Conservation (phyloP, 2,329 filamentous ascomycete species). For the Kalmusia sp. region DNA sequence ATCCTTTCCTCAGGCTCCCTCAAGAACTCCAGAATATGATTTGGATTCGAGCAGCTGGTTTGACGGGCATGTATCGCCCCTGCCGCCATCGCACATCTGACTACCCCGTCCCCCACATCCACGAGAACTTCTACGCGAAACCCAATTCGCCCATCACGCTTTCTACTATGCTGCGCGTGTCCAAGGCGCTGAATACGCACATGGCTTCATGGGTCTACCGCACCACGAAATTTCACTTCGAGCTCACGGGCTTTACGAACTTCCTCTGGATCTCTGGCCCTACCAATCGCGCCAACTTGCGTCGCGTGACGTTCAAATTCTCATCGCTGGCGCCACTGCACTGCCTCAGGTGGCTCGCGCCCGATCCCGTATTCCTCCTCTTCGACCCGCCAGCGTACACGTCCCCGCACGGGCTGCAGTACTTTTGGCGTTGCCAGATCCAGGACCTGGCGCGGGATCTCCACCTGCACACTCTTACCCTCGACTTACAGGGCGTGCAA, state of each 20-base stretch:
- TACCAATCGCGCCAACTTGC: slow-evolving; percentile 25
- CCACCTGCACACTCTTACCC: slow-evolving; percentile 26
- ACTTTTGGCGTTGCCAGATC: slow-evolving; percentile 42
- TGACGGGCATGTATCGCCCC: slow-evolving; percentile 20
- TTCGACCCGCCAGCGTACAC: slow-evolving; percentile 32
- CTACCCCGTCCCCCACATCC: background rate
- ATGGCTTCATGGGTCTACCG: slow-evolving; percentile 31
- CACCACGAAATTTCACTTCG: slow-evolving; percentile 37
- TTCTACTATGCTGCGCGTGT: slow-evolving; percentile 27
- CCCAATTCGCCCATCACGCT: slow-evolving; percentile 20
- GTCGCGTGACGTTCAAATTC: slow-evolving; percentile 31
- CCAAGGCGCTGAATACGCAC: slow-evolving; percentile 22
- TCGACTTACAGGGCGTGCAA: slow-evolving; percentile 30
- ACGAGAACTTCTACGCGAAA: slow-evolving; percentile 1
- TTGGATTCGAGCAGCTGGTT: slow-evolving; percentile 25
- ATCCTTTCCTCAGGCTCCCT: slow-evolving; percentile 31
- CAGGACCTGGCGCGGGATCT: slow-evolving; percentile 34
- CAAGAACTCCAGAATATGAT: slow-evolving; percentile 40
- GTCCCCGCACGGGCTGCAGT: slow-evolving; percentile 25
- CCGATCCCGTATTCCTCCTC: slow-evolving; percentile 33
- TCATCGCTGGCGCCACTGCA: slow-evolving; percentile 30
- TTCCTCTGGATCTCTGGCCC: slow-evolving; percentile 30
- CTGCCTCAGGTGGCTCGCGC: slow-evolving; percentile 39
- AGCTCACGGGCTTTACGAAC: slow-evolving; percentile 17
- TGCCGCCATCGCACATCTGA: slow-evolving; percentile 8